Evolutionary conservation across 1,139 yeast genomes (phyloP), one percentile per base, ranked within the genome.

Genomic region (Blastobotrys indianensis): DNA sequence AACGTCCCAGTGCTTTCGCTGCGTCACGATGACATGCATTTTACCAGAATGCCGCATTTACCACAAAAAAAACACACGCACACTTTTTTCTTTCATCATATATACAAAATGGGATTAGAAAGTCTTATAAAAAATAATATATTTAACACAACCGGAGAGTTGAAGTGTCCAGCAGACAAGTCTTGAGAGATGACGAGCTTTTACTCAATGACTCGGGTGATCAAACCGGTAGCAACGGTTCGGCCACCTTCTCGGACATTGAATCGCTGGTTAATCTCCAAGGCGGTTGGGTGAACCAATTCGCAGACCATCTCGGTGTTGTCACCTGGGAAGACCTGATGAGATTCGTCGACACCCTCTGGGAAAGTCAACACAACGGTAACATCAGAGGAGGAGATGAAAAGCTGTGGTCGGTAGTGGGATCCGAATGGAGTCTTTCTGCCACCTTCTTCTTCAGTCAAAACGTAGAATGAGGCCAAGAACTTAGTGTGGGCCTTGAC

Each of bases 161-260:
- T 4, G 25, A 20, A 4, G 6, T 20, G 25, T 20, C 25, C 25
- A 20, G 25, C 25, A 7, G 25, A 20, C 25, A 20, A 20, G 25
- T 20, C 25, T 20, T 20, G 25, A 20, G 25, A 7, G 25, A 7
- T 4, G 25, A 20, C 25, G 9, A 32, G 17, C 15, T 17, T 47
- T 59, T 66, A 81, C 72, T 85, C 95, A 60, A 87, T 71, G 70
- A 92, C 84, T 75, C 95, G 84, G 63, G 98, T 92, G 61, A 92
- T 80, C 75, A 92, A 76, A 76, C 98, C 98, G 60, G 98, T 92
- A 71, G 97, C 98, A 59, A 92, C 97, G 56, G 98, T 92, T 75
- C 83, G 86, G 68, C 97, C 97, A 75, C 98, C 97, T 77, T 92
- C 99, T 82, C 99, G 94, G 69, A 92, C 79, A 81, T 92, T 92